Evolutionary conservation across 2,329 filamentous ascomycete species (phyloP).

Genomic region (Alternaria longipes): DNA sequence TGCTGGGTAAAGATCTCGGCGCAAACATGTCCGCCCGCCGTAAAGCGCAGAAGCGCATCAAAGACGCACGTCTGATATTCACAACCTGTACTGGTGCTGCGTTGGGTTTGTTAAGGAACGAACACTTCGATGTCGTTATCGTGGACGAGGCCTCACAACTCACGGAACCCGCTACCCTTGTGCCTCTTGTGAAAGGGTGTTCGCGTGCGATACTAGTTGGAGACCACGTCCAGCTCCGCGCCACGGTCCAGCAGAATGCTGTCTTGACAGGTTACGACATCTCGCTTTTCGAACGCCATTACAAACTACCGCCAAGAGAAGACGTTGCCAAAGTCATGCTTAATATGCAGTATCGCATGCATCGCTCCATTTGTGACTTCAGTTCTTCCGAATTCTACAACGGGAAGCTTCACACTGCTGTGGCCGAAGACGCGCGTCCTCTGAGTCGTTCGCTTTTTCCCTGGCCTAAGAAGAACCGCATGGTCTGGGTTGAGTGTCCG

Average conservation of each 20-base stretch:
- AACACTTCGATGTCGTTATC: no score
- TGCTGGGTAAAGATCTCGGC: constrained; percentile 33
- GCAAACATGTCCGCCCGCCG: constrained; percentile 6
- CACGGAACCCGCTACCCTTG: no score
- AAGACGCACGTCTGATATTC: no score
- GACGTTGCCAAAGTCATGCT: neutral
- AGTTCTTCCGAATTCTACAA: neutral
- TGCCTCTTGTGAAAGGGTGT: no score
- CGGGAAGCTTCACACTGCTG: neutral
- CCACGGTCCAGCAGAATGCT: neutral
- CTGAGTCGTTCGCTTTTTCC: neutral
- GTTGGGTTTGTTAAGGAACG: no score
- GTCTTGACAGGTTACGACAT: neutral
- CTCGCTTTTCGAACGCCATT: neutral
- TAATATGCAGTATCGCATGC: neutral
- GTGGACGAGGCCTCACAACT: no score
- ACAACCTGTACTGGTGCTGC: no score
- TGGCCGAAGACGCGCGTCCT: neutral
- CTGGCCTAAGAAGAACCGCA: neutral
- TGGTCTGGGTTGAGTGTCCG: neutral
- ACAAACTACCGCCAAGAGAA: neutral
- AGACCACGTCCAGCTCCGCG: neutral
- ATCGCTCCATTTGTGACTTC: neutral
- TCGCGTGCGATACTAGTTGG: no score
- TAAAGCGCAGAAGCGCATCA: no score